Evolutionary conservation across 2,329 filamentous ascomycete genomes (phyloP).

Genomic region (Diaporthe sp.): DNA sequence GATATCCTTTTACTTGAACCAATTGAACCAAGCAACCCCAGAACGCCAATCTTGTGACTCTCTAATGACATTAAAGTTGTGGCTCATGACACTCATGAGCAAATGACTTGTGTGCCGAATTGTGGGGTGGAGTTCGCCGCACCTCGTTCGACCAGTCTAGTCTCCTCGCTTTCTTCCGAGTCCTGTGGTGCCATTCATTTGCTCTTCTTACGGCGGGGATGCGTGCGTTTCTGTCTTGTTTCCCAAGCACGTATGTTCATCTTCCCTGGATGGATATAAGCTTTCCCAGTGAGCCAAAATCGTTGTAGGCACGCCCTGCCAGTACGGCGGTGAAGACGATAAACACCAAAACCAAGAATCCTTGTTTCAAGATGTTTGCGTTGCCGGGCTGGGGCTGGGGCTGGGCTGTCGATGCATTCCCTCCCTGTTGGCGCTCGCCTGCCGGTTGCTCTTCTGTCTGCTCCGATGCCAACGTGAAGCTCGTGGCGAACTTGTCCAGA

Average conservation of each 20-base stretch:
- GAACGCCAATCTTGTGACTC: neutral
- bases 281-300: neutral
- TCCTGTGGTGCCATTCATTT: neutral
- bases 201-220: neutral
- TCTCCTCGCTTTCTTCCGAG: neutral
- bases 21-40: neutral
- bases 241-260: neutral
- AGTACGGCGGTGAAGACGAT: neutral
- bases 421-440: neutral
- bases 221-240: too few species aligned
- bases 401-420: neutral
- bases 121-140: neutral
- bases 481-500: conserved; percentile 58
- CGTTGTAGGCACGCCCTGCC: conserved; percentile 4
- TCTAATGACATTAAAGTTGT: neutral
- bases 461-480: conserved; percentile 52
- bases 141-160: neutral
- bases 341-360: neutral
- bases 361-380: neutral
- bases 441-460: neutral
- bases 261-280: neutral
- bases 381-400: neutral
- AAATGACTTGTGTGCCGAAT: neutral
- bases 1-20: conserved; percentile 21
- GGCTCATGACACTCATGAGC: neutral